Conservation (phyloP, 1,284 basidiomycete species). For the Lentinula novae-zelandiae region DNA sequence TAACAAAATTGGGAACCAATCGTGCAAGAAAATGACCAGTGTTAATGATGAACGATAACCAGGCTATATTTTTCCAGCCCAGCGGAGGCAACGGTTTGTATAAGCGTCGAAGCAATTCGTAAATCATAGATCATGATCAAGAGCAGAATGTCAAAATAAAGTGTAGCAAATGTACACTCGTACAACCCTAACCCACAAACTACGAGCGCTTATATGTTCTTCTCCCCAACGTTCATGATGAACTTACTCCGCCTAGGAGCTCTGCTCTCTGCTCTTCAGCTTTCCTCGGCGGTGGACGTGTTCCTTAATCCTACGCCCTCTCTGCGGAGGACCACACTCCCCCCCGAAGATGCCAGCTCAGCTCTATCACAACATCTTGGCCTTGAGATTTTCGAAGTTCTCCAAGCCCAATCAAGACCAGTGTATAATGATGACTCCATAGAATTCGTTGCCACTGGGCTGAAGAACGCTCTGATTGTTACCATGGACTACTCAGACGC, state of each 20-base stretch:
- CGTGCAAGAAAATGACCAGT: not conserved
- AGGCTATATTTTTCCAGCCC: not conserved
- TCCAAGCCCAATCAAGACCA: constrained; percentile 32
- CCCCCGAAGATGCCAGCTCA: constrained; percentile 51
- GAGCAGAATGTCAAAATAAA: not conserved
- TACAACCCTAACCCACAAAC: not conserved
- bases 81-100: not conserved
- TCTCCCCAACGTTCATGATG: constrained; percentile 9
- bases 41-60: not conserved
- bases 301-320: constrained; percentile 51
- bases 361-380: constrained; percentile 65
- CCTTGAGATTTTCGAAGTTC: constrained; percentile 60
- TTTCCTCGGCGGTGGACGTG: constrained; percentile 42
- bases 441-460: constrained; percentile 55
- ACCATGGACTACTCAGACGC: constrained; percentile 56
- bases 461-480: constrained; percentile 48
- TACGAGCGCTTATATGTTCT: constrained; percentile 4
- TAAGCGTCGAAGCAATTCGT: not conserved
- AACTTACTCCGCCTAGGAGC: constrained; percentile 24
- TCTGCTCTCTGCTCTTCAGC: constrained; percentile 26
- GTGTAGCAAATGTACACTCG: not conserved
- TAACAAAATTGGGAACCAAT: not conserved
- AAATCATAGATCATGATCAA: not conserved
- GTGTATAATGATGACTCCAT: constrained; percentile 33
- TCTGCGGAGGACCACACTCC: constrained; percentile 33